Base-by-base conservation (phyloP, 2,329 filamentous ascomycete genomes). In the Akanthomyces dipterigenus region DNA sequence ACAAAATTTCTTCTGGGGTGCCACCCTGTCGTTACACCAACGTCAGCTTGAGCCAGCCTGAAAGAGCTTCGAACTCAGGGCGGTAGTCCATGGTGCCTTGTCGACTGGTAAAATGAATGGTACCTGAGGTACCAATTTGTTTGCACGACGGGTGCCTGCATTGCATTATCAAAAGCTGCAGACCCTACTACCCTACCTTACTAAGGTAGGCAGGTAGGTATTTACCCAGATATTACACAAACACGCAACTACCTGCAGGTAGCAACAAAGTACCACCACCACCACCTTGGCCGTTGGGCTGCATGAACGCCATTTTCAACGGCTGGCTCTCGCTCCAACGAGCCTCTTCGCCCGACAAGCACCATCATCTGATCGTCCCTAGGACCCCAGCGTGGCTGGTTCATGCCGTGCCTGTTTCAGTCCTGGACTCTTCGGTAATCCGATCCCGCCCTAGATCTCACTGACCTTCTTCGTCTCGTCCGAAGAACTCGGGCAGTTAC, bases 351-450 rank as follows among this genome's bases (percentile, higher is more conserved):
- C n/a, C 48, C 20, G 31, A 26, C 57, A 60, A 38, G 38, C 38
- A 45, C 57, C 48, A 18, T 53, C 28, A 31, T 60, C n/a, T 9
- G 48, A 60, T 60, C 48, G 46, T 46, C 46, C 28, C 36, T 11
- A 26, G 49, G 38, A 36, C 53, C 9, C 48, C 57, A 43, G 45
- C 38, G 57, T 53, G 57, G 57, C 56, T 51, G 46, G 56, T 40
- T 59, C 56, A 51, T 34, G 38, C 45, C 26, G 28, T 38, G 18
- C 36, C 40, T 46, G 57, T 60, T 54, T 60, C 49, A 60, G 48
- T 50, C 40, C n/a, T 7, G 11, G 36, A 60, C 40, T 26, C 28
- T n/a, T 54, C 38, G 22, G 28, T 38, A 38, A 9, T n/a, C 28
- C 38, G 57, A 54, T 60, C 56, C 26, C 22, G 42, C 40, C 14